Evolutionary conservation across 1,284 basidiomycete genomes (phyloP).

Genomic region (Hemileia vastatrix): DNA sequence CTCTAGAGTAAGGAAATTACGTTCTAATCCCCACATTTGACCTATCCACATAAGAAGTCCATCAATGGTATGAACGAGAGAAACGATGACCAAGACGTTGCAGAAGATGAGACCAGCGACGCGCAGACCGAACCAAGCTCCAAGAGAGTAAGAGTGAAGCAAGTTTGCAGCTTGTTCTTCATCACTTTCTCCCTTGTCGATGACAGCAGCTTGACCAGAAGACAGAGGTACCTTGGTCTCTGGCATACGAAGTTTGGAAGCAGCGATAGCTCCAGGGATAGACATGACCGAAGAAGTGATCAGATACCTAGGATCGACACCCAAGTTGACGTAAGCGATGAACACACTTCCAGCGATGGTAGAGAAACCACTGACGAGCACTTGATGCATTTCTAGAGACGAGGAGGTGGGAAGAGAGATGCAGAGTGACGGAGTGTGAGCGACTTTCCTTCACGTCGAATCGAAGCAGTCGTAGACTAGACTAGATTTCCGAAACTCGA

Average conservation of each 20-base stretch:
- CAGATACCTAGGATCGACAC: slow-evolving; percentile 67
- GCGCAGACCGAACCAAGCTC: slow-evolving; percentile 71
- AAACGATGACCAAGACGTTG: slow-evolving; percentile 53
- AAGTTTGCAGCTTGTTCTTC: slow-evolving; percentile 62
- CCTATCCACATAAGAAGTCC: slow-evolving; percentile 82
- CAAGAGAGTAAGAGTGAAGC: slow-evolving; percentile 77
- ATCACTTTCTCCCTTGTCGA: slow-evolving; percentile 60
- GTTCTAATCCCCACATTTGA: slow-evolving; percentile 67
- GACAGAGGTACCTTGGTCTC: slow-evolving; percentile 77
- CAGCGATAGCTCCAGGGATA: slow-evolving; percentile 83
- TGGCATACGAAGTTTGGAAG: slow-evolving; percentile 73
- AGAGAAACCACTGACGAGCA: slow-evolving; percentile 83
- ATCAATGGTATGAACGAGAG: slow-evolving; percentile 70
- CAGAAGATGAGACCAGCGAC: slow-evolving; percentile 62
- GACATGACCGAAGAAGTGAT: slow-evolving; percentile 87
- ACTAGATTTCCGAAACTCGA: too few species aligned
- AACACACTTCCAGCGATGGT: slow-evolving; percentile 84
- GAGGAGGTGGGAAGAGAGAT: too few species aligned
- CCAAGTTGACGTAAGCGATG: slow-evolving; percentile 68
- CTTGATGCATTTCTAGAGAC: slow-evolving; percentile 72
- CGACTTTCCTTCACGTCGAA: too few species aligned
- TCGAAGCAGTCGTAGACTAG: too few species aligned
- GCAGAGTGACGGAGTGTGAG: too few species aligned
- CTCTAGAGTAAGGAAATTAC: slow-evolving; percentile 64
- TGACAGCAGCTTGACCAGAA: slow-evolving; percentile 62